Evolutionary conservation across 1,139 yeast species (phyloP).

Genomic region (Insectozyma bohioensis): DNA sequence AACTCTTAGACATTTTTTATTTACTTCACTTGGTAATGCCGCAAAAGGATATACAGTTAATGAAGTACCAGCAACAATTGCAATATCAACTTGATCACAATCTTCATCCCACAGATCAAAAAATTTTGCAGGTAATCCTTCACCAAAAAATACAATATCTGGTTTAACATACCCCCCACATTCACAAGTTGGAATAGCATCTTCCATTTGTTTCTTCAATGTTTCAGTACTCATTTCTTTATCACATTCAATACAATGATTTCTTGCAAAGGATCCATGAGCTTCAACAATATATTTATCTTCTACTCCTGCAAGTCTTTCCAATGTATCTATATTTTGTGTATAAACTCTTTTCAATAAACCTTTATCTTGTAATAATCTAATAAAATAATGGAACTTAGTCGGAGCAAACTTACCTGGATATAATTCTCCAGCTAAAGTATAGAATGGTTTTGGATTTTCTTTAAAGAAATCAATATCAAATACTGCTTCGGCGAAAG

Average conservation of each 20-base stretch:
- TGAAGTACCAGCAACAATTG: conserved; percentile 91
- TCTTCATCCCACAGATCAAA: conserved; percentile 73
- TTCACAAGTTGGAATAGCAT: conserved; percentile 50
- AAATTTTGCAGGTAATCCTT: conserved; percentile 68
- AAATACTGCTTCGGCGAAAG: conserved; percentile 94
- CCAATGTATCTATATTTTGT: conserved; percentile 91
- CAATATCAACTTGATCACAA: conserved; percentile 58
- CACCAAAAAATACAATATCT: conserved; percentile 92
- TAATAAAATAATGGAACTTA: conserved; percentile 70
- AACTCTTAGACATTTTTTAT: conserved; percentile 50
- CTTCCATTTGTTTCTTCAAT: conserved; percentile 45
- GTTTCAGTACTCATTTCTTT: conserved; percentile 51
- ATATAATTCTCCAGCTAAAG: conserved; percentile 77
- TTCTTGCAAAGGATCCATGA: conserved; percentile 87
- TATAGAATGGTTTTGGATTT: conserved; percentile 80
- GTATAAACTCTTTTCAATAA: conserved; percentile 73
- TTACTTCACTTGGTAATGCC: conserved; percentile 66
- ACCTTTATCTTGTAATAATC: conserved; percentile 62
- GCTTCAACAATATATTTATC: conserved; percentile 77
- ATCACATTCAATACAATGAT: conserved; percentile 78
- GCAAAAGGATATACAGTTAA: conserved; percentile 91
- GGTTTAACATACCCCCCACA: conserved; percentile 86
- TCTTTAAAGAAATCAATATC: conserved; percentile 78
- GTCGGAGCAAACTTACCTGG: conserved; percentile 90
- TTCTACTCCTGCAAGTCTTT: conserved; percentile 75